Base-by-base conservation (phyloP, 116 monocot species). In the Papilionanthe hybrid region DNA sequence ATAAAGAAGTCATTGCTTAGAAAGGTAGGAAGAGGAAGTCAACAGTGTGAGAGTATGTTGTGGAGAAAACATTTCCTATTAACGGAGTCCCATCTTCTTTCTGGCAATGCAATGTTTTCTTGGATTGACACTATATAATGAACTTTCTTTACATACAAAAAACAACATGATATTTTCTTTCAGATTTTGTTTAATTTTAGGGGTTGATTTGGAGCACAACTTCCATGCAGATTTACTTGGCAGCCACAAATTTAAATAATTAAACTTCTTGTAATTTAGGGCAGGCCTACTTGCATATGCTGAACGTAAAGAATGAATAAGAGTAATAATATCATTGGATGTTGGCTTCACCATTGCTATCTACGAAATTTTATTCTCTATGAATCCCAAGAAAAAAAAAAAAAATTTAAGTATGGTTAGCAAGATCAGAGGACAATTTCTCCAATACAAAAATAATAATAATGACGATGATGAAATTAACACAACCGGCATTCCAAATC, bases 271-370 rank as follows among this genome's bases (percentile, higher is more conserved):
- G 60, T 25, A 60, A 60, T 60, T 60, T 22, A 23, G 23, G 12
- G 87, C 87, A 47, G 96, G 93, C 17, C 93, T 93, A 68, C 88
- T 84, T 73, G 87, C 84, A 81, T 96, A 93, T 65, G 96, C 93
- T 43, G 88, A 84, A 55, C 82, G 83, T 32, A 96, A 84, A 57
- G 93, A 93, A 28, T 77, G 90, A 48, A 96, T 85, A 32, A 96
- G 90, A 17, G 84, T 85, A 76, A 84, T 82, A 63, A 88, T 91
- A 78, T 93, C 93, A 77, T 56, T 93, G 8, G 79, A 71, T 29
- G 68, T 75, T 0, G 79, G 25, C 49, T 83, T 86, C 13, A 76
- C 81, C 89, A 86, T 89, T 63, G 20, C 30, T 69, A 37, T 69
- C 6, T 69, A 18, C 13, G 20, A 60, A 60, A 23, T 13, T 53